phyloP scores from a whole-genome alignment of 176 grass and related monocot genomes.

The Triticum timopheevii region DNA sequence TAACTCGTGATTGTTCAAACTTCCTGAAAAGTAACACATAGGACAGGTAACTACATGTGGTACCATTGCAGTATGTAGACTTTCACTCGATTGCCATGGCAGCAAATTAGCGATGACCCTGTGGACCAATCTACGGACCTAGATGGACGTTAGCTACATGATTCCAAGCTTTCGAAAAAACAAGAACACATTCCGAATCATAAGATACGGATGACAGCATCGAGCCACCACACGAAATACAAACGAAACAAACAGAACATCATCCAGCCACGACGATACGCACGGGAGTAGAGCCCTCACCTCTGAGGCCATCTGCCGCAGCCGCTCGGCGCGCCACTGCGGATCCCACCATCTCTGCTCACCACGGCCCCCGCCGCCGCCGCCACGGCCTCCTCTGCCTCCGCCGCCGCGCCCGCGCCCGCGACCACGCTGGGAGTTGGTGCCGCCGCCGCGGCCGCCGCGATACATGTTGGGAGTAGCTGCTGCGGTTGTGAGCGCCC shows the following conservation, averaged over 20 bases:
- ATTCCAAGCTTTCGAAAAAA: background rate
- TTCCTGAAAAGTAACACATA: background rate
- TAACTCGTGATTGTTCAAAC: background rate
- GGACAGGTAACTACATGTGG: background rate
- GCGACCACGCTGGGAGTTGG: constrained; percentile 56
- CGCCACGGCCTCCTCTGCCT: constrained; percentile 34
- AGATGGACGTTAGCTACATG: background rate
- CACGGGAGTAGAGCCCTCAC: constrained; percentile 22
- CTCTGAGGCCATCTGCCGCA: constrained; percentile 73
- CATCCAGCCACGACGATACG: background rate
- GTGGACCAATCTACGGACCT: background rate
- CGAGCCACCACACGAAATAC: background rate
- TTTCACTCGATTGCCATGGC: background rate
- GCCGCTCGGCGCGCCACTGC: constrained; percentile 80
- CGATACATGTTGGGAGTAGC: constrained; percentile 57
- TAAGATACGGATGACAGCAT: background rate
- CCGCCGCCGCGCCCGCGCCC: constrained; percentile 38
- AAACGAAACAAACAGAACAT: background rate
- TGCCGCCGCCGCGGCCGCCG: constrained; percentile 51
- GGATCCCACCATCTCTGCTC: constrained; percentile 96
- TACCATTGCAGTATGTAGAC: background rate
- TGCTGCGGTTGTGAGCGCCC: constrained; percentile 16
- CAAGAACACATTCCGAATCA: background rate
- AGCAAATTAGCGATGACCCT: background rate
- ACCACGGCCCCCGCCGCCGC: constrained; percentile 53